A percentile compares a stretch with the other conserved stretches of the same genome.
phyloP scores from a whole-genome alignment of 2,329 filamentous ascomycete species.

The Phaeosphaeria sp. region DNA sequence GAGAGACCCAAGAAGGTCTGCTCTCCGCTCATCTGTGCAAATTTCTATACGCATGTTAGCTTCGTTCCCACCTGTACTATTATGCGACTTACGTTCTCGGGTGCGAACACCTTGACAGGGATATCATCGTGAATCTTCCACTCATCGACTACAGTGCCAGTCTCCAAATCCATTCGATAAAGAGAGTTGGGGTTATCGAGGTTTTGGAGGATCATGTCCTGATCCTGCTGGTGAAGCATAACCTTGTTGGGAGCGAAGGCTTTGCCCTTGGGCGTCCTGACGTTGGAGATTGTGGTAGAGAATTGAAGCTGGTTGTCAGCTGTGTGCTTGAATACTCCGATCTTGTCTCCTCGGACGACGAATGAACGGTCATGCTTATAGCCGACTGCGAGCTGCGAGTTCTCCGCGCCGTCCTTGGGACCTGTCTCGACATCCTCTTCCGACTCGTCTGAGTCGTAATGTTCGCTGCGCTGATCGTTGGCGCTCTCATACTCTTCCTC shows the following conservation, averaged over 20 bases:
- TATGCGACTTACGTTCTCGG: conserved; percentile 70
- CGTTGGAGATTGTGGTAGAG: conserved; percentile 95
- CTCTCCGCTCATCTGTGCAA: conserved; percentile 93
- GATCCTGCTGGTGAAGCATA: conserved; percentile 91
- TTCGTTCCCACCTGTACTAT: not conserved
- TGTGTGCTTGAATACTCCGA: conserved; percentile 98
- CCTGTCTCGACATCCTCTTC: conserved; percentile 74
- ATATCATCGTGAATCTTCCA: conserved; percentile 99
- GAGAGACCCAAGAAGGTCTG: conserved; percentile 95
- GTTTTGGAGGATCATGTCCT: conserved; percentile 89
- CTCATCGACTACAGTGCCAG: conserved; percentile 96
- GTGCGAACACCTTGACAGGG: conserved; percentile 86
- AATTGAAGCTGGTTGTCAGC: conserved; percentile 92
- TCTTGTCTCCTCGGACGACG: conserved; percentile 95
- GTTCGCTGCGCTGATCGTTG: conserved; percentile 73
- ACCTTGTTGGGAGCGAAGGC: conserved; percentile 95
- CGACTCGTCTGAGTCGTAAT: conserved; percentile 78
- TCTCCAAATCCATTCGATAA: conserved; percentile 97
- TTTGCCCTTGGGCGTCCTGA: conserved; percentile 80
- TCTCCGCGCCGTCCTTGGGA: conserved; percentile 80
- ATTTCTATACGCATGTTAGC: conserved; percentile 69
- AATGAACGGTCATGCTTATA: conserved; percentile 98
- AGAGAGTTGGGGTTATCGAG: conserved; percentile 83
- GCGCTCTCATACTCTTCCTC: conserved; percentile 68
- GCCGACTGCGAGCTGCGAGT: conserved; percentile 92